Evolutionary conservation across 2,329 filamentous ascomycete genomes (phyloP).

Genomic region (Exserohilum turcica): DNA sequence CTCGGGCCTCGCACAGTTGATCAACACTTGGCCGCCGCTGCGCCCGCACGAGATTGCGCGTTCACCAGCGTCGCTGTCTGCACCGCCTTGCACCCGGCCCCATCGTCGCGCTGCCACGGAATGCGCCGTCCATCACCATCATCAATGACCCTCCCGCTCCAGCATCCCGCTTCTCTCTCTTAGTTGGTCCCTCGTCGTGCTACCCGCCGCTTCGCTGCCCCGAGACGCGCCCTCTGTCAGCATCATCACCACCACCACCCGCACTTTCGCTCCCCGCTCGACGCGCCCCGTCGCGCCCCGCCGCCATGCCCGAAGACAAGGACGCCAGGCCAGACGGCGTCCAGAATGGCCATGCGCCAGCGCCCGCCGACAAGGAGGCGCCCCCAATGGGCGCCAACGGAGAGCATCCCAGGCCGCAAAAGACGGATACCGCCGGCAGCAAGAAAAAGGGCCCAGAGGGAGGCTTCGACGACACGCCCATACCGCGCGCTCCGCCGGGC

Average conservation of each 20-base stretch:
- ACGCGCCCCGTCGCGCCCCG: conserved; percentile 7
- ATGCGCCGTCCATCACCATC: neutral
- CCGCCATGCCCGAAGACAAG: conserved; percentile 21
- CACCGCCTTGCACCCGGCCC: conserved; percentile 1
- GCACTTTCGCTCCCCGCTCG: neutral
- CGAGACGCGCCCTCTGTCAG: conserved; percentile 4
- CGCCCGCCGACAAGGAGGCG: conserved; percentile 20
- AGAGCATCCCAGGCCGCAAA: conserved; percentile 29
- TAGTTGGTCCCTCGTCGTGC: conserved; percentile 1
- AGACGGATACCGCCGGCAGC: conserved; percentile 30
- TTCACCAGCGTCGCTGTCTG: neutral
- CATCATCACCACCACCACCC: neutral
- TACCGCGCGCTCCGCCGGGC: conserved; percentile 74
- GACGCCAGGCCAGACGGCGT: conserved; percentile 9
- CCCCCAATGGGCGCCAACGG: conserved; percentile 10
- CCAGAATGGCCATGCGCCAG: conserved; percentile 21
- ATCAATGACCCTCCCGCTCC: neutral
- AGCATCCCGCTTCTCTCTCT: neutral
- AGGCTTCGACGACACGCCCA: conserved; percentile 78
- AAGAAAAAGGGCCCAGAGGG: conserved; percentile 64
- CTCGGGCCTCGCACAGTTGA: conserved; percentile 6
- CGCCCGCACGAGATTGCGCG: conserved; percentile 18
- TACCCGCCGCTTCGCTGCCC: conserved; percentile 5
- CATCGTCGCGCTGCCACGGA: neutral
- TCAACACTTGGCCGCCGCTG: conserved; percentile 15